Evolutionary conservation across 306 rosid species (phyloP), one percentile per base, ranked within the genome.

Genomic region (Gastrolobium bilobum): DNA sequence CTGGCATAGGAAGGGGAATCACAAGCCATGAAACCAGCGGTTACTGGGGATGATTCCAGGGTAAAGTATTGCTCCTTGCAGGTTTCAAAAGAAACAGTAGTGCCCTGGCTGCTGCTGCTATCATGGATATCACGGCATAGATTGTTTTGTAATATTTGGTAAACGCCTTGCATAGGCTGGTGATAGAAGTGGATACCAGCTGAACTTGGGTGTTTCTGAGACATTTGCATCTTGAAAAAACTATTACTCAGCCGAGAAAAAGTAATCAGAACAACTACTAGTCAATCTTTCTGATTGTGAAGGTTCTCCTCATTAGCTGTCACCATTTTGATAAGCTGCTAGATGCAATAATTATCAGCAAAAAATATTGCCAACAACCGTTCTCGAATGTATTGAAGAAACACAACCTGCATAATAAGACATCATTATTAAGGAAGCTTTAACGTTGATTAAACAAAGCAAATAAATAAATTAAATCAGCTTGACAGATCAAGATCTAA

Each of bases 1-100:
- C 96, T 90, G 52, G 75, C 87, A 77, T 84, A 84, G 51, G 98
- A 91, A 73, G 97, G 91, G 50, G 98, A 92, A 82, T 85, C 91
- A 50, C 89, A 88, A 54, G 44, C 77, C 33, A 56, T 59, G 39
- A 71, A 65, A 70, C 44, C 84, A 68, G 77, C 58, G 51, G 79
- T 67, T 39, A 81, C 84, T 0, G 93, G 85, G 61, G 83, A 81
- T 10, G 98, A 94, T 14, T 94, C 98, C 20, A 94, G 82, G 50
- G 97, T 89, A 48, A 80, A 88, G 86, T 31, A 85, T 80, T 85
- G 86, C 34, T 79, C 89, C 79, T 86, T 85, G 79, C 8, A 40
- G 33, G 85, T 79, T 78, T 87, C 87, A 26, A 81, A 90, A 50
- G 94, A 84, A 79, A 85, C 51, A 75, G 42, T 76, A 10, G 86